Evolutionary conservation across 1,139 yeast species (phyloP), one percentile per base, ranked within the genome.

Genomic region (Hansenula lynferdii): DNA sequence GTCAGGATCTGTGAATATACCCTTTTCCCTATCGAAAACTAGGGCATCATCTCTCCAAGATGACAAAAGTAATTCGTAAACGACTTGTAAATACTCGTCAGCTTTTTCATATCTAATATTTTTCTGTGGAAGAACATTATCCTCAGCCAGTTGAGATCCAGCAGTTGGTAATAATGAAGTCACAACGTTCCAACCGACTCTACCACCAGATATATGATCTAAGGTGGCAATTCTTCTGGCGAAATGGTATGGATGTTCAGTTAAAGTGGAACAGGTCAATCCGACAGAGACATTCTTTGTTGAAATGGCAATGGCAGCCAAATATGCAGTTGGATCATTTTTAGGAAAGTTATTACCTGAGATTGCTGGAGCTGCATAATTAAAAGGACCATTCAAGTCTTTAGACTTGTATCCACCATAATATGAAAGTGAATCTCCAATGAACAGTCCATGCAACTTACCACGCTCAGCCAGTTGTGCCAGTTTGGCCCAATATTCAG

Each of bases 31-130:
- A 38, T 65, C 65, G 38, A 57, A 49, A 22, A 60, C 63, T 32
- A 68, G 61, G 18, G 71, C 72, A 42, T 68, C 74, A 43, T 69
- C 75, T 44, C 69, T 62, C 75, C 73, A 69, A 1, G 73, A 66
- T 8, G 71, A 64, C 22, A 66, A 47, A 26, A 69, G 55, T 26
- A 69, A 49, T 40, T 67, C 66, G 42, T 65, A 65, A 11, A 68
- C 60, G 9, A 68, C 69, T 43, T 68, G 63, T 31, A 67, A 47
- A 42, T 64, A 69, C 45, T 69, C 75, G 39, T 65, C 67, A 4
- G 75, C 68, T 42, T 65, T 62, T 21, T 52, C 63, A 43, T 69
- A 69, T 42, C 75, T 58, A 38, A 62, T 61, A 31, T 62, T 66
- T 47, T 67, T 70, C 4, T 60, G 62, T n/a, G 70, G 72, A 33